These are phyloP conservation scores for Clavulina sp. DNA, from an alignment of 768 basidiomycete species.

Conservation along the genomic window DNA sequence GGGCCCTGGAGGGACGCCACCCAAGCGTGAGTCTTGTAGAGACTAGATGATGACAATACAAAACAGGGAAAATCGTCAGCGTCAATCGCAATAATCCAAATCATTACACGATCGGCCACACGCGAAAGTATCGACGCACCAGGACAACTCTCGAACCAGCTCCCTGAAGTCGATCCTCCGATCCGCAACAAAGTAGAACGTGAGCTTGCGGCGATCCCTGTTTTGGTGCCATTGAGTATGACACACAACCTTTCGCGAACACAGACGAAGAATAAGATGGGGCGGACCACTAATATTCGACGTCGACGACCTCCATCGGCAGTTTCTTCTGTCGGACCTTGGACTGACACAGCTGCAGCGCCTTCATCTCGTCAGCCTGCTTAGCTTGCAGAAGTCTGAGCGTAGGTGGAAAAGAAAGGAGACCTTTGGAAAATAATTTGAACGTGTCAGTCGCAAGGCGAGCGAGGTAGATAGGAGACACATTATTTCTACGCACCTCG, in stretches of 20 bases:
- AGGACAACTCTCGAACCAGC: constrained; percentile 84
- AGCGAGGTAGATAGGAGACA: background rate
- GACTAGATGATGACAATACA: no score
- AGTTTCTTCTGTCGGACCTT: constrained; percentile 89
- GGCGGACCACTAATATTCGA: constrained; percentile 91
- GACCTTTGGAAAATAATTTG: no score
- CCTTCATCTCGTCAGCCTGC: constrained; percentile 80
- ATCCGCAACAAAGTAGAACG: constrained; percentile 94
- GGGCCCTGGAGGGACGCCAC: constrained; percentile 46
- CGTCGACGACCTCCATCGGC: constrained; percentile 97
- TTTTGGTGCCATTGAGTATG: no score
- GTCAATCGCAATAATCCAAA: no score
- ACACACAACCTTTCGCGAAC: no score
- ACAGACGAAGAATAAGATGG: background rate
- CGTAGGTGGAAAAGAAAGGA: background rate
- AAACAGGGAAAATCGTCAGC: no score
- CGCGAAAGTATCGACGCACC: constrained; percentile 29
- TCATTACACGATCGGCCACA: constrained; percentile 3
- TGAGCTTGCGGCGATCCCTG: constrained; percentile 95
- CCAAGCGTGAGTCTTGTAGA: constrained; percentile 93
- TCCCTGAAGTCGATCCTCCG: constrained; percentile 94
- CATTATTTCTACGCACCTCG: constrained; percentile 57
- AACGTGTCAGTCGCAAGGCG: constrained; percentile 1
- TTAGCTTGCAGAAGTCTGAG: constrained; percentile 59
- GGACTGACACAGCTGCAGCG: constrained; percentile 73